phyloP scores from a whole-genome alignment of 2,329 filamentous ascomycete species.

The Epichloe festucae region DNA sequence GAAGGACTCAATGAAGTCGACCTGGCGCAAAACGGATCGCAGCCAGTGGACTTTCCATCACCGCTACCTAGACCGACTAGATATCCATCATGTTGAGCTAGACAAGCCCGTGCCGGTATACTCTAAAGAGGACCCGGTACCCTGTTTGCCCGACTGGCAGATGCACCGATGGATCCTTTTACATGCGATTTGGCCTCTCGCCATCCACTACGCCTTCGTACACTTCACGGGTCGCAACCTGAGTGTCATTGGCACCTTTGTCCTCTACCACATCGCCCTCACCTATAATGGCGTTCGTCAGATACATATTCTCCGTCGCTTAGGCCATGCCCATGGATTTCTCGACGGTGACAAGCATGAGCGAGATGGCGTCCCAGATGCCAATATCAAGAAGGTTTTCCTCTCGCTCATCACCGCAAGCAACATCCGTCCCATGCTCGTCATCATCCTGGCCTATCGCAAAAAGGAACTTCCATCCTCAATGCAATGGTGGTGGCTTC shows the following conservation, averaged over 20 bases:
- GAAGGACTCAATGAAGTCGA: conserved; percentile 13
- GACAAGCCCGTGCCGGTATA: conserved; percentile 15
- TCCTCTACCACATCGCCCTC: conserved; percentile 18
- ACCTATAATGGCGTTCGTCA: conserved; percentile 19
- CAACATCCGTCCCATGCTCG: conserved; percentile 12
- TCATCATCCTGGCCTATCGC: conserved; percentile 15
- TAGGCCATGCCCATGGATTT: conserved; percentile 19
- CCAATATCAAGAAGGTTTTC: conserved; percentile 12
- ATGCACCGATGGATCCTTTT: conserved; percentile 20
- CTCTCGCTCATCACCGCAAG: conserved; percentile 5
- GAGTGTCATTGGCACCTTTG: conserved; percentile 1
- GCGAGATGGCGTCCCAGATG: conserved; percentile 22
- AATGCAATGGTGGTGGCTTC: conserved; percentile 15
- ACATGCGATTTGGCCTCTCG: conserved; percentile 2
- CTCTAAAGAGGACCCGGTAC: conserved; percentile 20
- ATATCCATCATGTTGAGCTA: conserved; percentile 8
- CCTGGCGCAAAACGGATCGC: conserved; percentile 9
- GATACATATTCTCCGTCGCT: conserved; percentile 16
- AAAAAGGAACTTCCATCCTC: conserved; percentile 2
- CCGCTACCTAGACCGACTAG: conserved; percentile 8
- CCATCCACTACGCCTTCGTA: conserved; percentile 12
- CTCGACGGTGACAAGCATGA: conserved; percentile 17
- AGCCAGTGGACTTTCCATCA: conserved; percentile 10
- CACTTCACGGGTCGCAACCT: conserved; percentile 13
- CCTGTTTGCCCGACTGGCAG: conserved; percentile 16